Conservation (phyloP, 345 rosid species). For the Eucalyptus globulus region DNA sequence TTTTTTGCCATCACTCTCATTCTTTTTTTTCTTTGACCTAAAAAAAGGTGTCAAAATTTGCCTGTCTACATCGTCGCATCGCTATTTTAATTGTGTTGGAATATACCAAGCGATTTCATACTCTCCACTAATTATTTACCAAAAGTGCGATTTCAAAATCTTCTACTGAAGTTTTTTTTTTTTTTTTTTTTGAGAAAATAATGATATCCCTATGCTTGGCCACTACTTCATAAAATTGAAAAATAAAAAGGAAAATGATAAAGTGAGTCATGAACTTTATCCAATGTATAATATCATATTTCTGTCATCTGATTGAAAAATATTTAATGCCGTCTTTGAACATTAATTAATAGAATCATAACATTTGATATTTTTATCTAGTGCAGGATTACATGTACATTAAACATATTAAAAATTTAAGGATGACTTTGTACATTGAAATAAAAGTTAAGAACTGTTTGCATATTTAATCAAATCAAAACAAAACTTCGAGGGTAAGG, state of each 20-base stretch:
- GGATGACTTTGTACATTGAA: too few species aligned
- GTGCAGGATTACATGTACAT: too few species aligned
- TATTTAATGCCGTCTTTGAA: fast-evolving
- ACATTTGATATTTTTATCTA: background rate
- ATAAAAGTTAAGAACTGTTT: background rate
- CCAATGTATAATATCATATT: background rate
- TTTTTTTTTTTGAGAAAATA: background rate
- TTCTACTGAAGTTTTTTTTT: background rate
- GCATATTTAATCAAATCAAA: too few species aligned
- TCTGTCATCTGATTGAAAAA: too few species aligned
- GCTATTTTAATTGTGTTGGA: background rate
- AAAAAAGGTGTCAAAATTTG: background rate
- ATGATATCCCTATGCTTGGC: background rate
- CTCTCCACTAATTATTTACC: background rate
- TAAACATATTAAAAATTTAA: too few species aligned
- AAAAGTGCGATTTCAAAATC: background rate
- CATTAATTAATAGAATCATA: background rate
- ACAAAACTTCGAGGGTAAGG: too few species aligned
- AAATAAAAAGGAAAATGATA: background rate
- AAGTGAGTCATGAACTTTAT: fast-evolving
- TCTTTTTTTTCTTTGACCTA: background rate
- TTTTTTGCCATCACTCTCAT: background rate
- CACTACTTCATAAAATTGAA: background rate
- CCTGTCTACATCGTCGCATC: background rate
- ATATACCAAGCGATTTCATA: background rate